Evolutionary conservation across 1,284 basidiomycete species (phyloP).

Genomic region (Mycosarcoma maydis): DNA sequence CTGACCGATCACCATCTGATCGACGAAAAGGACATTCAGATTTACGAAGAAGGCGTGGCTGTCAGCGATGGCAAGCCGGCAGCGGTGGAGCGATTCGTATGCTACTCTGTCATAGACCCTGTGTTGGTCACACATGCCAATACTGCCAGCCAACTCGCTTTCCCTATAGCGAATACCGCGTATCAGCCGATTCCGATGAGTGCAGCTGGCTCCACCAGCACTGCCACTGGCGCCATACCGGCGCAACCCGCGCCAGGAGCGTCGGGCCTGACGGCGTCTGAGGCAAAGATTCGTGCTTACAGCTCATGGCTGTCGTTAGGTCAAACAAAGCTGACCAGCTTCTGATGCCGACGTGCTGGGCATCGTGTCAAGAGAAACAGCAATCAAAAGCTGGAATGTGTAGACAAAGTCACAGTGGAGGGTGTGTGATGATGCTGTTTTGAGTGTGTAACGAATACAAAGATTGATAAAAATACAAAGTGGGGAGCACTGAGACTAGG

Average conservation of each 20-base stretch:
- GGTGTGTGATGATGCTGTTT: background rate
- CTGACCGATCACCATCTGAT: slow-evolving; percentile 39
- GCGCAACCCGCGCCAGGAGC: background rate
- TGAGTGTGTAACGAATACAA: slow-evolving; percentile 29
- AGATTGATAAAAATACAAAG: background rate
- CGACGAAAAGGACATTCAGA: slow-evolving; percentile 46
- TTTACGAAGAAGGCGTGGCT: slow-evolving; percentile 51
- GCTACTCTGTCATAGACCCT: slow-evolving; percentile 30
- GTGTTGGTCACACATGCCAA: slow-evolving; percentile 35
- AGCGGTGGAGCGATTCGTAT: slow-evolving; percentile 22
- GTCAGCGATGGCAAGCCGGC: slow-evolving; percentile 16
- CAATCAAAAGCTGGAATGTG: background rate
- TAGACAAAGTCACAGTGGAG: background rate
- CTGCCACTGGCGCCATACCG: background rate
- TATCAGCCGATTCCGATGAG: slow-evolving; percentile 4
- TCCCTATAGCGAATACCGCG: background rate
- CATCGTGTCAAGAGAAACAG: background rate
- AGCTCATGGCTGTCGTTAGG: slow-evolving; percentile 47
- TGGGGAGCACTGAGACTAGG: no score
- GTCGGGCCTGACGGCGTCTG: slow-evolving; percentile 17
- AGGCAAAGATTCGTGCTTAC: slow-evolving; percentile 49
- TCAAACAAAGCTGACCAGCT: slow-evolving; percentile 39
- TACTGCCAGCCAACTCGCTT: slow-evolving; percentile 17
- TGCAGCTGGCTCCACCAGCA: background rate
- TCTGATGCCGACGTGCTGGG: slow-evolving; percentile 1